Base-by-base conservation (phyloP, 768 basidiomycete genomes). In the Neoboletus subvelutipes region DNA sequence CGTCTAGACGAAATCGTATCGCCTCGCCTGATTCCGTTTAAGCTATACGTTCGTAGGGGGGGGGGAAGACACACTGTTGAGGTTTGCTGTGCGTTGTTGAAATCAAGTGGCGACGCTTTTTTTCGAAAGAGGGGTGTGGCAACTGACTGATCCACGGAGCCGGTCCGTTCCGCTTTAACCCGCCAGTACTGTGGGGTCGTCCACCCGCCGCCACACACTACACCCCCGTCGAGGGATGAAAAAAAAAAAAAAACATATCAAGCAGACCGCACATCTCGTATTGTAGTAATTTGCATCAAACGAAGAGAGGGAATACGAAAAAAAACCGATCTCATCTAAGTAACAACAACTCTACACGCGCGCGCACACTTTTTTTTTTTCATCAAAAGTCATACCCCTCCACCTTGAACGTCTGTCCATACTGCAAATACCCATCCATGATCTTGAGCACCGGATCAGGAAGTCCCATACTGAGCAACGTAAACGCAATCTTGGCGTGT, bases 401-500 rank as follows among this genome's bases (percentile, higher is more conserved):
- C 39, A 95, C 88, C 68, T 88, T 88, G 78, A 98, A 97, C 52
- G 77, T 79, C 71, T 84, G 85, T 15, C 92, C 95, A 72, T 95
- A 96, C 64, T 87, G 83, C 70, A 96, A 75, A 70, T 93, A 94
- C 59, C 88, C 86, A 61, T 94, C 87, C 92, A 98, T 94, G 63
- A 97, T 90, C 76, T 91, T 94, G 64, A 90, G 77, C 54, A 97
- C 89, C 9, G 89, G 81, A 2, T 93, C 90, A 1, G 95, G 95
- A 9, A 98, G 78, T 3, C 92, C 91, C 91, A 97, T 95, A 68
- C 94, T 96, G 53, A 97, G 74, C 28, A 99, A 74, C 8, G 95
- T 95, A 69, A 92, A 97, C 51, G 87, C 84, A 58, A 98, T 94
- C 76, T 98, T 98, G 58, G 86, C 89, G 64, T 94, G 90, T 0